These are phyloP conservation scores for Collybiopsis confluens DNA, from an alignment of 768 basidiomycete genomes.

Conservation along the genomic window DNA sequence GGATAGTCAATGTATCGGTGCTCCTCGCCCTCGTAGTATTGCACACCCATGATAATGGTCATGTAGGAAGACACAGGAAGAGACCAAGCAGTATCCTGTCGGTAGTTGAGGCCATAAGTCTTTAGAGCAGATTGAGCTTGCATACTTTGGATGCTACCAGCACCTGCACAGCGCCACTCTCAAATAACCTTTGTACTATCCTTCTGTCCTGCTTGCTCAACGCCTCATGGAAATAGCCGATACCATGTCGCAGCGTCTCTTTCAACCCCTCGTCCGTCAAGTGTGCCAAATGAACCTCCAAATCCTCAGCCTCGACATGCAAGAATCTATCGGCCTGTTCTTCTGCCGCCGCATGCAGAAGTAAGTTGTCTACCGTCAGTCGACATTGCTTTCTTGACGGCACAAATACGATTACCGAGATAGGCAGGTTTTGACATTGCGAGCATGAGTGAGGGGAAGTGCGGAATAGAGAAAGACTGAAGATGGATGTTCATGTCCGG, in stretches of 20 bases:
- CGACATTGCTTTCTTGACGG: constrained; percentile 91
- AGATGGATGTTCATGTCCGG: constrained; percentile 96
- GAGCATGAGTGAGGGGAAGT: constrained; percentile 98
- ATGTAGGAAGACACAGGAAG: constrained; percentile 92
- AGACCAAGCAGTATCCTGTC: constrained; percentile 92
- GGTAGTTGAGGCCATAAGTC: background rate
- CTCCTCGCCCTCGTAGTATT: constrained; percentile 94
- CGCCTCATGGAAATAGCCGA: constrained; percentile 96
- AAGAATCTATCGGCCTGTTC: constrained; percentile 83
- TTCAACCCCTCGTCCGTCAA: constrained; percentile 69
- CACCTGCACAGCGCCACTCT: constrained; percentile 92
- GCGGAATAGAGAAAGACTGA: constrained; percentile 94
- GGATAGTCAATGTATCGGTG: constrained; percentile 98
- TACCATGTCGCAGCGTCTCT: constrained; percentile 83
- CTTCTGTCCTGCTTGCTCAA: constrained; percentile 88
- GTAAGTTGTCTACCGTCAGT: constrained; percentile 87
- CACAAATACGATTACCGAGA: constrained; percentile 86
- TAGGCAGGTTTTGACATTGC: constrained; percentile 99
- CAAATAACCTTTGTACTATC: constrained; percentile 89
- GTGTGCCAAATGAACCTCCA: constrained; percentile 87
- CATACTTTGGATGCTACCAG: constrained; percentile 87
- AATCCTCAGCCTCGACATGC: constrained; percentile 77
- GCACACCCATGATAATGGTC: constrained; percentile 99
- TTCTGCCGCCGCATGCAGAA: constrained; percentile 86
- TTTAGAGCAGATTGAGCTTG: background rate